Base-by-base conservation (phyloP, 2,329 filamentous ascomycete species). In the Huntiella bhutanensis region DNA sequence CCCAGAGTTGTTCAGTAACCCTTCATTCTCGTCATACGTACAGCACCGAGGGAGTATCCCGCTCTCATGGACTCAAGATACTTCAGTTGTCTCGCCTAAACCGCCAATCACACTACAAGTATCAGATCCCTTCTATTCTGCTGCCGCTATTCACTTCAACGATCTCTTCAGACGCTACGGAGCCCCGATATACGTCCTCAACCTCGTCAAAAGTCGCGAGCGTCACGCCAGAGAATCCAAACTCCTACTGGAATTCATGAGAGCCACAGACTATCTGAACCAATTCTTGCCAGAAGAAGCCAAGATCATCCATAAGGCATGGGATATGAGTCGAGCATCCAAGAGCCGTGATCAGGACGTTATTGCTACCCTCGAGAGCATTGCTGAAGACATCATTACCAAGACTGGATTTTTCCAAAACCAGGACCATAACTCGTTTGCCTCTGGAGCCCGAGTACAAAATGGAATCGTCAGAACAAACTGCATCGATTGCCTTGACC, bases 31-130 rank as follows among this genome's bases (percentile, higher is more conserved):
- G 3, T 96, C 91, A 0, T 96, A 94, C 60, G 80, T 98, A 1
- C 91, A 98, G 58, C 91, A 98, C 58, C 75, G 91, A 53, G 92
- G 92, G 19, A 96, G 91, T 54, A 98, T 98, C 49, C 91, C 91
- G 3, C 68, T 98, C 0, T 86, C 94, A 60, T 98, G 92, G 92
- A 92, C 86, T 0, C 91, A 98, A 59, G 91, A 96, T 58, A 93
- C 80, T 54, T 91, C 84, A 3, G 87, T 88, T 2, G 91, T 98
- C 1, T 87, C 85, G 1, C 92, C 92, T 0, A 98, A 96, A 55
- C 92, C 91, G 7, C 87, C 88, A 7, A 98, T 98, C 54, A 83
- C 95, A 58, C 66, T 98, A 37, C 95, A 92, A 56, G 70, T 96
- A n/a, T 75, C 92, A 15, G 91, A 98, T 60, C 91, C 91, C 0